Base-by-base conservation (phyloP, 2,329 filamentous ascomycete genomes). In the Epichloe amarillans region DNA sequence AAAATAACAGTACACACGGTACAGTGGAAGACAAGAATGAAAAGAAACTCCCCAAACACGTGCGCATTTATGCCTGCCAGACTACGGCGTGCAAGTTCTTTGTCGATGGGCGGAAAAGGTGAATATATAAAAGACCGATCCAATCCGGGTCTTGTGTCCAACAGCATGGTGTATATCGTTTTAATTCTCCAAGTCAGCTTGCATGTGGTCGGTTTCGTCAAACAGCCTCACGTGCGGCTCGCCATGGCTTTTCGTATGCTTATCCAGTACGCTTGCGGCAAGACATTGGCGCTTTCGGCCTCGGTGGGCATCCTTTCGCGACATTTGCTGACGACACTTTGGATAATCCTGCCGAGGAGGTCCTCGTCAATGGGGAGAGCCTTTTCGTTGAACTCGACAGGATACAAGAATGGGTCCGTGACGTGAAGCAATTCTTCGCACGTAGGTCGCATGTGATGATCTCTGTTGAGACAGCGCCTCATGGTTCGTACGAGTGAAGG, bases 341-440 rank as follows among this genome's bases (percentile, higher is more conserved):
- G 75, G 52, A 84, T 75, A 56, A 84, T 80, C 44, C 79, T 68
- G 35, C 73, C 73, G 33, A 84, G 70, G 48, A 83, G 65, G 57
- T 83, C 80, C 61, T 83, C 78, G 17, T 78, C 77, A 49, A 84
- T 74, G 4, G 80, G 79, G 15, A 83, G 64, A 11, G 76, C 71
- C 53, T 72, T 72, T 14, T 76, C 75, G 43, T 71, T 68, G 7
- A 76, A 67, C 60, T 82, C 79, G 36, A 71, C 69, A 0, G 83
- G 83, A 57, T 83, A 80, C 38, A 86, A 61, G 61, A 85, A 85
- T 3, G 79, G 73, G 57, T 86, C 82, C 2, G 70, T 69, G 12
- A 74, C 69, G 37, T 73, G 66, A 1, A 86, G 67, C 17, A 86
- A 69, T 59, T 84, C 77, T 21, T 75, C 75, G 58, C 80, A 83